Percentiles rank a stretch among this genome's conserved stretches.
Conservation (phyloP, 2,329 filamentous ascomycete species). For the Pyrenophora teres region DNA sequence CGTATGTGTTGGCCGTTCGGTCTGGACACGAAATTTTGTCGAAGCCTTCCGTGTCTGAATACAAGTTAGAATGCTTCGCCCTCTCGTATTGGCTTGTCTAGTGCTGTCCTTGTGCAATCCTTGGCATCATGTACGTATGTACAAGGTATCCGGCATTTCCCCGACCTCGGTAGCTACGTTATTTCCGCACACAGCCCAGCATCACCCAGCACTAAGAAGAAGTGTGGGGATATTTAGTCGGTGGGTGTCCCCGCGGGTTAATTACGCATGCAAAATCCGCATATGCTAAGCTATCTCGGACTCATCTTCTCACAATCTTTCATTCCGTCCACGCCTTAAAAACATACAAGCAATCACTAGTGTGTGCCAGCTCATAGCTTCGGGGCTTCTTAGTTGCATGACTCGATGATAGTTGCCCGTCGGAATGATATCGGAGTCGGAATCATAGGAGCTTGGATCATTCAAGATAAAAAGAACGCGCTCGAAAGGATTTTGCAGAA, state of each 20-base stretch:
- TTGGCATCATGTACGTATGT: neutral
- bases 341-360: too few species aligned
- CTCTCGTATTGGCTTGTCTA: neutral
- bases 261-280: neutral
- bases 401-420: constrained; percentile 1
- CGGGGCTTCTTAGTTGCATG: neutral
- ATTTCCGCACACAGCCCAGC: constrained; percentile 28
- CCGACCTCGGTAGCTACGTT: constrained; percentile 33
- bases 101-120: neutral
- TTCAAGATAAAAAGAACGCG: too few species aligned
- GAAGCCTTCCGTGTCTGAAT: too few species aligned
- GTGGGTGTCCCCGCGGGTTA: neutral
- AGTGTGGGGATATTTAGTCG: constrained; percentile 3
- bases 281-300: neutral
- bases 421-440: neutral
- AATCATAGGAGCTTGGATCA: neutral
- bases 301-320: too few species aligned
- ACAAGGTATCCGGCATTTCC: constrained; percentile 1
- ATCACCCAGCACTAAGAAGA: constrained; percentile 20
- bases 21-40: too few species aligned
- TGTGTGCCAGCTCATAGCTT: too few species aligned
- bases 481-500: too few species aligned
- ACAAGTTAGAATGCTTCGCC: too few species aligned
- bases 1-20: too few species aligned
- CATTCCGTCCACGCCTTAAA: too few species aligned